Percentiles rank a stretch among this genome's conserved stretches.
These are phyloP conservation scores for Colletotrichum sp. DNA, from an alignment of 2,329 filamentous ascomycete genomes.

Conservation along the genomic window DNA sequence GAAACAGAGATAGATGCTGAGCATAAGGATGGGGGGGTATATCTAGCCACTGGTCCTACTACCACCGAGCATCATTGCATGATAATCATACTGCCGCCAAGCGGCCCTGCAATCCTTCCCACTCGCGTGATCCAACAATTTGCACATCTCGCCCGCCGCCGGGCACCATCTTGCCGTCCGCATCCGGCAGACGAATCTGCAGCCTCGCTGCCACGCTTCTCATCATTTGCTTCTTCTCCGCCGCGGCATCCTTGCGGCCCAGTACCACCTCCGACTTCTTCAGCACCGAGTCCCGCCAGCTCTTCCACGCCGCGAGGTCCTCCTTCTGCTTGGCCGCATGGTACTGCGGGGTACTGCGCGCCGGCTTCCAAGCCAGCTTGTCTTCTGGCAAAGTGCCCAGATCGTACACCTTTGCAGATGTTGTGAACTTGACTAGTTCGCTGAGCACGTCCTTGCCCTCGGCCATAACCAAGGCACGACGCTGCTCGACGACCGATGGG, in stretches of 20 bases:
- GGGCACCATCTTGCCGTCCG: slow-evolving; percentile 47
- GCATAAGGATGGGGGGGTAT: slow-evolving; percentile 10
- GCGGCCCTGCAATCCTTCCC: slow-evolving; percentile 59
- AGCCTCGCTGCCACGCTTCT: slow-evolving; percentile 49
- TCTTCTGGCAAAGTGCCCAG: slow-evolving; percentile 62
- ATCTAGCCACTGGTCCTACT: slow-evolving; percentile 17
- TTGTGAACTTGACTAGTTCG: slow-evolving; percentile 68
- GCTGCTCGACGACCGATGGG: slow-evolving; percentile 49
- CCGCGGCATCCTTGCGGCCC: slow-evolving; percentile 17
- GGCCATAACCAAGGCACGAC: slow-evolving; percentile 56
- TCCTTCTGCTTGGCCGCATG: slow-evolving; percentile 70
- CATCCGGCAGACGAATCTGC: slow-evolving; percentile 54
- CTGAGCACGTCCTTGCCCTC: slow-evolving; percentile 70
- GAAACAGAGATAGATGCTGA: not conserved
- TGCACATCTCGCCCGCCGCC: slow-evolving; percentile 47
- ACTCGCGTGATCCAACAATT: slow-evolving; percentile 59
- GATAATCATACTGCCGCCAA: slow-evolving; percentile 29
- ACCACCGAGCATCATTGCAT: slow-evolving; percentile 3
- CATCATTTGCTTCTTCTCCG: slow-evolving; percentile 32
- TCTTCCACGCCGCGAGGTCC: slow-evolving; percentile 66
- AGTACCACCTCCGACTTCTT: slow-evolving; percentile 54
- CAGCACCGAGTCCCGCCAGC: slow-evolving; percentile 61
- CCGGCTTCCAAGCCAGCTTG: slow-evolving; percentile 70
- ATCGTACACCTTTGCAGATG: slow-evolving; percentile 62
- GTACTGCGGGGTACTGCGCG: slow-evolving; percentile 67